These are phyloP conservation scores for Agrocybe chaxingu DNA, from an alignment of 768 basidiomycete species.

Conservation along the genomic window DNA sequence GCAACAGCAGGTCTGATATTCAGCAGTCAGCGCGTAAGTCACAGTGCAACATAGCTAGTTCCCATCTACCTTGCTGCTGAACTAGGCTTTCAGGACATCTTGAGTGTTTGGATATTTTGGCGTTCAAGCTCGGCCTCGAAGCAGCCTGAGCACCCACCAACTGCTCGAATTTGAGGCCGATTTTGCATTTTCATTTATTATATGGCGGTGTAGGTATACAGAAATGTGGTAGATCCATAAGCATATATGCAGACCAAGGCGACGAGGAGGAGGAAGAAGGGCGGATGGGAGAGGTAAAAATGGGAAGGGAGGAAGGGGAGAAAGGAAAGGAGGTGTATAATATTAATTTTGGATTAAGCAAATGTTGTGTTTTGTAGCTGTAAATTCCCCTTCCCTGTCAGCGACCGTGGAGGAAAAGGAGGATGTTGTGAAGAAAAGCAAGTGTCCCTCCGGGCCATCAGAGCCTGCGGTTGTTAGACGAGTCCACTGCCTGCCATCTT, in stretches of 20 bases:
- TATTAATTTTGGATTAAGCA: slow-evolving; percentile 6
- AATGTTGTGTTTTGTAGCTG: neutral
- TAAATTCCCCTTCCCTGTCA: too few relatives aligned
- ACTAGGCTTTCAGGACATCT: slow-evolving; percentile 8
- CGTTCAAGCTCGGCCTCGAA: too few relatives aligned
- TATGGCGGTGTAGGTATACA: slow-evolving; percentile 3
- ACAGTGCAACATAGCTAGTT: too few relatives aligned
- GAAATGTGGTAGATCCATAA: slow-evolving; percentile 2
- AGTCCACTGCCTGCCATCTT: slow-evolving; percentile 77
- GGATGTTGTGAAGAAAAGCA: too few relatives aligned
- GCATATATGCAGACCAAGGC: neutral
- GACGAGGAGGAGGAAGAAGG: neutral
- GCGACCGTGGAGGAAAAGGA: too few relatives aligned
- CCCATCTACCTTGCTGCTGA: neutral
- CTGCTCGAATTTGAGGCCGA: too few relatives aligned
- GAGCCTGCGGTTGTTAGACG: slow-evolving; percentile 34
- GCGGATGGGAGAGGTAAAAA: neutral
- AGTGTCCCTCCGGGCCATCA: too few relatives aligned
- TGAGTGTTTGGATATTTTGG: slow-evolving; percentile 13
- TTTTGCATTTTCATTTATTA: neutral
- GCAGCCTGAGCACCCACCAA: too few relatives aligned
- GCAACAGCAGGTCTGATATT: slow-evolving; percentile 5
- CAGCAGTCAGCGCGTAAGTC: slow-evolving; percentile 10
- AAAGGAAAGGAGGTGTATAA: neutral
- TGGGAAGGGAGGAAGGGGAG: neutral